These are phyloP conservation scores for Pulveroboletus sp. DNA, from an alignment of 1,284 basidiomycete genomes.

Conservation along the genomic window DNA sequence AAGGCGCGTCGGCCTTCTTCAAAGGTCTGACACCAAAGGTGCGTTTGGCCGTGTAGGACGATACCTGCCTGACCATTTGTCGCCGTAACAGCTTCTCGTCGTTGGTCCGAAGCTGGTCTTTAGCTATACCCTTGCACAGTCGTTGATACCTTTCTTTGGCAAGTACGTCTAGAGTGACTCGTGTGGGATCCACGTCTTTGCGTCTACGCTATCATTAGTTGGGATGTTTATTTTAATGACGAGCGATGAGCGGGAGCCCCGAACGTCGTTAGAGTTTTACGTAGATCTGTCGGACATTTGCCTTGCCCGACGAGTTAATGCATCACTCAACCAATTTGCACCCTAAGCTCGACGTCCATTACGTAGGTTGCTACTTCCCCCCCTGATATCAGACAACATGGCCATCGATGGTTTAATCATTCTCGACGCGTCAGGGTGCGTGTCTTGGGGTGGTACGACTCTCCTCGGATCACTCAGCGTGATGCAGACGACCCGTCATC, in stretches of 20 bases:
- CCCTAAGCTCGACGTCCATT: not conserved
- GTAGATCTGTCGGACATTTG: slow-evolving; percentile 12
- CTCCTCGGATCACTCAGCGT: slow-evolving; percentile 15
- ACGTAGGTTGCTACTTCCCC: not conserved
- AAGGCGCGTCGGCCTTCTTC: slow-evolving; percentile 89
- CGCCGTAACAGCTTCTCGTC: slow-evolving; percentile 73
- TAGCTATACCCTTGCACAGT: slow-evolving; percentile 96
- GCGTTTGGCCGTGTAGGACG: slow-evolving; percentile 23
- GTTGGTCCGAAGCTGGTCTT: slow-evolving; percentile 98
- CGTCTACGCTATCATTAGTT: slow-evolving; percentile 1
- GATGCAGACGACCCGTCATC: slow-evolving; percentile 80
- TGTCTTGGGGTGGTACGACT: not conserved
- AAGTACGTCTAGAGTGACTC: slow-evolving; percentile 67
- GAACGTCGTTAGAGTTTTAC: slow-evolving; percentile 11
- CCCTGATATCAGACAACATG: slow-evolving; percentile 44
- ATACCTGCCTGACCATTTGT: slow-evolving; percentile 1
- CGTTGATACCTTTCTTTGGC: slow-evolving; percentile 91
- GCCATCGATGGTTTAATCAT: slow-evolving; percentile 91
- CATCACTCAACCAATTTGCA: slow-evolving; percentile 1
- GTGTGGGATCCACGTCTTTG: not conserved
- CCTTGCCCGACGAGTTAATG: slow-evolving; percentile 7
- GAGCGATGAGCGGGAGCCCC: not conserved
- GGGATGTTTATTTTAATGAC: slow-evolving; percentile 1
- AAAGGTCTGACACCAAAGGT: slow-evolving; percentile 97
- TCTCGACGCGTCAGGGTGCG: slow-evolving; percentile 78